A percentile compares a stretch with the other conserved stretches of the same genome.
These are phyloP conservation scores for Senna siamea DNA, from an alignment of 306 rosid genomes.

Conservation along the genomic window DNA sequence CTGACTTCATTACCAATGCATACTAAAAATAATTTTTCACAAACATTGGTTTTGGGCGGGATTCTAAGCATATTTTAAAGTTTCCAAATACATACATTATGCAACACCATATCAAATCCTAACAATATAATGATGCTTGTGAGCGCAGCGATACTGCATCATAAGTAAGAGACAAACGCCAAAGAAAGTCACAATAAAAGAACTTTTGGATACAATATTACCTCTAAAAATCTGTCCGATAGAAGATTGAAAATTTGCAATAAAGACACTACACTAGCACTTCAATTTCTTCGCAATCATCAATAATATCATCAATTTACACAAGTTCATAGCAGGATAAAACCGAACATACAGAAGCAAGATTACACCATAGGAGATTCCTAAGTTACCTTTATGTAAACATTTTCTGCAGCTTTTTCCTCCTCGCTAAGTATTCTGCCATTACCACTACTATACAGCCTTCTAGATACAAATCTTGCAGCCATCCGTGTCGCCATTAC, in stretches of 20 bases:
- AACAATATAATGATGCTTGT: background rate
- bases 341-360: conserved; percentile 14
- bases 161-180: background rate
- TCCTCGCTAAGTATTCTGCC: conserved; percentile 86
- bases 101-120: background rate
- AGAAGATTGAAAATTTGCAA: background rate
- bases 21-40: background rate
- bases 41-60: background rate
- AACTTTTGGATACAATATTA: background rate
- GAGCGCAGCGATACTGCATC: background rate
- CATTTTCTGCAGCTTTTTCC: conserved; percentile 79
- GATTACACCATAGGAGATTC: background rate
- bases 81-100: background rate
- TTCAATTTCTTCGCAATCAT: background rate
- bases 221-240: background rate
- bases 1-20: background rate
- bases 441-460: conserved; percentile 74
- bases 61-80: background rate
- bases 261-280: background rate
- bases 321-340: conserved; percentile 8
- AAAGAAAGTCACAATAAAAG: background rate
- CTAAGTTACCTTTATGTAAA: conserved; percentile 70
- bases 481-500: conserved; percentile 72
- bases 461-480: conserved; percentile 63
- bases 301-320: conserved; percentile 7